Base-by-base conservation (phyloP, 2,329 filamentous ascomycete genomes). In the Aspergillus brasiliensis region DNA sequence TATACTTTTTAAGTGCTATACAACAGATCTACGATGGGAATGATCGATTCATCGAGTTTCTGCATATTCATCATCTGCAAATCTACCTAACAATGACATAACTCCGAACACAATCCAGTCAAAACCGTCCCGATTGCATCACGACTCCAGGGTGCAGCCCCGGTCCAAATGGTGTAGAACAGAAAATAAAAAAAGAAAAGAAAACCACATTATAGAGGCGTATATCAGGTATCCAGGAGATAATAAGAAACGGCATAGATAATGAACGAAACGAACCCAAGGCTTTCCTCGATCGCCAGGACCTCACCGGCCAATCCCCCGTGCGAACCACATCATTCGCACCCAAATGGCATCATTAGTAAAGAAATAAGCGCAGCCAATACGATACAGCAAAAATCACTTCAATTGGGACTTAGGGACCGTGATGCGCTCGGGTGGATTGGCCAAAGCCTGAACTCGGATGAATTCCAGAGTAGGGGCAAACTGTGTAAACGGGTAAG, bases 321-420 rank as follows among this genome's bases (percentile, higher is more conserved):
- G 49, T 10, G 38, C 27, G 51, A 56, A 52, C 54, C 37, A 59
- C 59, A 55, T 62, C 58, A 58, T 58, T 63, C 55, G 56, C 62
- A 61, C 55, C 55, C 60, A 66, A 65, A 52, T 47, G 48, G 54
- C 37, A 53, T 42, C 40, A 64, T 68, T 65, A 62, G 57, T 68
- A 66, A 65, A 40, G 38, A 46, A 56, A 57, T 61, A 64, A 56
- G 53, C 37, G 31, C 38, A 46, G 57, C 62, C 59, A 61, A 64
- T 63, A 67, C 62, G 62, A 58, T 70, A 69, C 65, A 67, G 65
- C 62, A 64, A 61, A 56, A 64, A 65, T 60, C 51, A 61, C 57
- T 55, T 57, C 51, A 53, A 57, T 44, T 51, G 38, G 59, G 56
- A 52, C 25, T 28, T 28, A 8, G 21, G 56, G 56, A 56, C 57